Conservation (phyloP, 805 yeast genomes). For the Ogataea chonburiensis region DNA sequence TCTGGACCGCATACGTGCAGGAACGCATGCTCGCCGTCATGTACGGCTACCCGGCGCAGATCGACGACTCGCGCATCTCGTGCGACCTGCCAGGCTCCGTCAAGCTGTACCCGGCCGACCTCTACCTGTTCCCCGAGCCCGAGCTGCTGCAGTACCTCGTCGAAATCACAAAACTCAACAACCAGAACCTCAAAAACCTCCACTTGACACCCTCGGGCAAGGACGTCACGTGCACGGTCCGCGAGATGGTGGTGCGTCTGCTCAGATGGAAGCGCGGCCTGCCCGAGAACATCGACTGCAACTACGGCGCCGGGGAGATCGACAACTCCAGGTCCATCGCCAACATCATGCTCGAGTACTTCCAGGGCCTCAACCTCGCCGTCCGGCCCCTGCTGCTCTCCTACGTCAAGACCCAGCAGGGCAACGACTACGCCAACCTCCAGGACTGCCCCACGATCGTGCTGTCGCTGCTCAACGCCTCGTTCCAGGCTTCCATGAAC, state of each 20-base stretch:
- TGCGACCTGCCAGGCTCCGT: constrained; percentile 65
- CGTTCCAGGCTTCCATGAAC: constrained; percentile 71
- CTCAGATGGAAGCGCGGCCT: constrained; percentile 61
- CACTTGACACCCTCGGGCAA: constrained; percentile 66
- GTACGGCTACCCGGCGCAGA: constrained; percentile 67
- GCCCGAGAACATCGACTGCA: constrained; percentile 59
- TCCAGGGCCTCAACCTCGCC: constrained; percentile 72
- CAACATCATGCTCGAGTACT: constrained; percentile 69
- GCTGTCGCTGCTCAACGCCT: constrained; percentile 61
- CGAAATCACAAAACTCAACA: constrained; percentile 66
- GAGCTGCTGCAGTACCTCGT: constrained; percentile 67
- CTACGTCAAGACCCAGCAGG: constrained; percentile 57
- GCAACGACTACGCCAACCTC: constrained; percentile 50
- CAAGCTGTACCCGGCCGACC: constrained; percentile 50
- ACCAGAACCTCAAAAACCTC: constrained; percentile 57
- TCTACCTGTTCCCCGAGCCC: constrained; percentile 65
- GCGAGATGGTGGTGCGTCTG: constrained; percentile 59
- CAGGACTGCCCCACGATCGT: constrained; percentile 62
- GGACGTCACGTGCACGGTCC: constrained; percentile 62
- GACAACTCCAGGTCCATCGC: constrained; percentile 57
- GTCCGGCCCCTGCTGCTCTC: constrained; percentile 70
- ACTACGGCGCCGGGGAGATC: constrained; percentile 46
- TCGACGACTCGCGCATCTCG: constrained; percentile 70
- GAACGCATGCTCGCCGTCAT: constrained; percentile 66
- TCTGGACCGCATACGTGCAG: constrained; percentile 27